Base-by-base conservation (phyloP, 1,139 yeast species). In the Yamadazyma conglobata region DNA sequence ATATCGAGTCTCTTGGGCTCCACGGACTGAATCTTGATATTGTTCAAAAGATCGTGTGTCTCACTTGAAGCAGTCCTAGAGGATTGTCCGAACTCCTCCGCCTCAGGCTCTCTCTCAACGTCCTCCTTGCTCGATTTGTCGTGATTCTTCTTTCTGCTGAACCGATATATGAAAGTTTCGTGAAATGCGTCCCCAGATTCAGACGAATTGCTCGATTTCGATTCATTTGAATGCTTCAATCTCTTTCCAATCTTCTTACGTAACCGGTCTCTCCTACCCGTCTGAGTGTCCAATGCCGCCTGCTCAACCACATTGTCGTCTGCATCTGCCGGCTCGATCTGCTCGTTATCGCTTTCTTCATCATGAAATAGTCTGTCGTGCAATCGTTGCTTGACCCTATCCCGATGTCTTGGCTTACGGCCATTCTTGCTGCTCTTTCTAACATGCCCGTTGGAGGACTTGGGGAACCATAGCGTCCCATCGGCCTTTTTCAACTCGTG, bases 381-480 rank as follows among this genome's bases (percentile, higher is more conserved):
- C 21, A 60, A 37, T 37, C 60, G 39, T 16, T 32, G 30, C 12
- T 22, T 31, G 3, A 27, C 8, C 19, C 19, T 9, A 17, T 17
- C 19, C 15, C 24, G 13, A n/a, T 21, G 23, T 7, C 13, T 21
- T 6, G 7, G 12, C 13, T 21, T 11, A 7, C 10, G n/a, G 10
- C 11, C 9, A 9, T 6, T 9, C 19, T 17, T 17, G 9, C 9
- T 17, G 8, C 8, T 17, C 8, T 17, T 6, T 9, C 19, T 17
- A 9, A 17, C 19, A 6, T 17, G 19, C 6, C 9, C 6, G 8
- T 17, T 9, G 19, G 19, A 17, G 4, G 25, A 19, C 15, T 10
- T 7, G 4, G 79, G 79, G 43, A 72, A 79, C 83, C 89, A 77
- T 6, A 68, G 49, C 18, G 70, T 64, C 0, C 88, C 88, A 6